Evolutionary conservation across 2,329 filamentous ascomycete genomes (phyloP).

Genomic region (Ceratocystis eucalypticola): DNA sequence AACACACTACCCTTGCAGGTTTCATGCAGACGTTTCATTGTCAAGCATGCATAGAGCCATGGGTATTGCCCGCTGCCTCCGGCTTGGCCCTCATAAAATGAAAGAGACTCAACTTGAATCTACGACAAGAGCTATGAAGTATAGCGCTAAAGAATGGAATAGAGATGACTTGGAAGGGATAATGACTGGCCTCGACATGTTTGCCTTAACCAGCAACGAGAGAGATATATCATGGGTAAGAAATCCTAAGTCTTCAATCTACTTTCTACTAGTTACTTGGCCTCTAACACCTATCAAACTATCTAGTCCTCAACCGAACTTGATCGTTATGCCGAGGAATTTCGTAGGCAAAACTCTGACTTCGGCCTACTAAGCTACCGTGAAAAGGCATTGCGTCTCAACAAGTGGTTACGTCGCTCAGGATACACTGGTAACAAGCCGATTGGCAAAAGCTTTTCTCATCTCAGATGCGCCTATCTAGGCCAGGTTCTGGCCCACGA

Average conservation of each 20-base stretch:
- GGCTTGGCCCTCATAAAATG: conserved; percentile 18
- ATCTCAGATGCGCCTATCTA: conserved; percentile 31
- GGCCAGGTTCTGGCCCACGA: conserved; percentile 62
- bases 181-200: conserved; percentile 77
- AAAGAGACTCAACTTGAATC: background rate
- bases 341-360: conserved; percentile 39
- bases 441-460: conserved; percentile 8
- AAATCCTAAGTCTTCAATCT: background rate
- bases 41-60: conserved; percentile 62
- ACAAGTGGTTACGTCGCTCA: conserved; percentile 52
- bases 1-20: conserved; percentile 13
- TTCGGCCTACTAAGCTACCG: conserved; percentile 48
- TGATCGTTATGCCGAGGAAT: conserved; percentile 45
- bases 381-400: conserved; percentile 52
- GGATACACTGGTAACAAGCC: conserved; percentile 56
- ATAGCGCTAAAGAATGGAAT: conserved; percentile 4
- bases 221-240: conserved; percentile 63
- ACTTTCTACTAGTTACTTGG: too few species aligned
- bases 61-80: conserved; percentile 63
- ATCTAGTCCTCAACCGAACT: conserved; percentile 48
- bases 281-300: conserved; percentile 1
- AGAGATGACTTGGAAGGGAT: conserved; percentile 47
- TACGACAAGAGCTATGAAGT: background rate
- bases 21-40: conserved; percentile 15
- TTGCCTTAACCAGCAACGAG: conserved; percentile 58